Evolutionary conservation across 495 filamentous ascomycete species (phyloP).

Genomic region (Penicillium crystallinum): DNA sequence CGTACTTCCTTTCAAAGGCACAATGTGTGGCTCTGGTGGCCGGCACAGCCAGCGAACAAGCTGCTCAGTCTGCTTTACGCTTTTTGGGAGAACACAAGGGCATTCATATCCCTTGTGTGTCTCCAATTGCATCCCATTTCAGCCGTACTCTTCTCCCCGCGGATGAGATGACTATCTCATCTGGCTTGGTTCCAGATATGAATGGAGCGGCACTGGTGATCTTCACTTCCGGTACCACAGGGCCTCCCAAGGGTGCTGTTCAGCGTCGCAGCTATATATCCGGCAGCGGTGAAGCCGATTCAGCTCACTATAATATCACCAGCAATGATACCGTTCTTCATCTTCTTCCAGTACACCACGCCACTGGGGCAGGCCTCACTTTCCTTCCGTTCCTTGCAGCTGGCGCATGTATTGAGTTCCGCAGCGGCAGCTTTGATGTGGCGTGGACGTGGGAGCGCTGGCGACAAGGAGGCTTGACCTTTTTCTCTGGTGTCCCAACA

Average conservation of each 20-base stretch:
- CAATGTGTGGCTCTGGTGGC: conserved; percentile 20
- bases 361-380: conserved; percentile 42
- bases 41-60: conserved; percentile 9
- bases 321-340: conserved; percentile 30
- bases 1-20: conserved; percentile 37
- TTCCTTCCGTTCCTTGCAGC: conserved; percentile 42
- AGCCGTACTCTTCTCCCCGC: conserved; percentile 4
- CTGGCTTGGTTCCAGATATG: conserved; percentile 20
- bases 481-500: conserved; percentile 48
- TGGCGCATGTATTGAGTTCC: conserved; percentile 44
- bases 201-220: conserved; percentile 28
- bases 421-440: conserved; percentile 39
- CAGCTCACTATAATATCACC: conserved; percentile 23
- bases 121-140: conserved; percentile 19
- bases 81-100: conserved; percentile 13
- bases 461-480: conserved; percentile 35
- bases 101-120: conserved; percentile 16
- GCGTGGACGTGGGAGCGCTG: conserved; percentile 49
- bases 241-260: conserved; percentile 43
- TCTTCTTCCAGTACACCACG: conserved; percentile 45
- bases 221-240: conserved; percentile 44
- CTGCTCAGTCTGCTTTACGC: conserved; percentile 13
- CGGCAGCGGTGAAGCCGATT: conserved; percentile 23
- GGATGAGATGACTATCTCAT: conserved; percentile 19
- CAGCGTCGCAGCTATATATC: conserved; percentile 28